Conservation (phyloP, 2,329 filamentous ascomycete genomes). For the Trichothecium sympodiale region DNA sequence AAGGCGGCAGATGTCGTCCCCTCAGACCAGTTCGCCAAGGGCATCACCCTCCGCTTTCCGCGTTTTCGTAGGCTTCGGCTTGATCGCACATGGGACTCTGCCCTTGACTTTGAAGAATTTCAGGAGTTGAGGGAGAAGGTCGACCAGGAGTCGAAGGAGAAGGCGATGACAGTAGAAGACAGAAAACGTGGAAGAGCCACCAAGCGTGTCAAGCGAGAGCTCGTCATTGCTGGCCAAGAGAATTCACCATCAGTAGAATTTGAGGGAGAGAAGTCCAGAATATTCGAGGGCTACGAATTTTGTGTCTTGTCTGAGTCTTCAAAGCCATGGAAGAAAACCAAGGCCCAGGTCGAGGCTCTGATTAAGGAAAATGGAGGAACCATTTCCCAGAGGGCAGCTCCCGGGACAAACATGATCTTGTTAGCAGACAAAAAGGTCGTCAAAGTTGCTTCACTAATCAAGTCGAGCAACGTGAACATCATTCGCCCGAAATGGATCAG, state of each 20-base stretch:
- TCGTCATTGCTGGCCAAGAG: slow-evolving; percentile 62
- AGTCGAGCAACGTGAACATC: slow-evolving; percentile 58
- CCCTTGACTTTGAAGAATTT: slow-evolving; percentile 71
- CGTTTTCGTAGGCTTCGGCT: slow-evolving; percentile 70
- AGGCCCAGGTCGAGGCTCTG: slow-evolving; percentile 66
- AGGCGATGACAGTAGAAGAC: slow-evolving; percentile 68
- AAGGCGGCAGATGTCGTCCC: slow-evolving; percentile 72
- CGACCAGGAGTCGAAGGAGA: slow-evolving; percentile 61
- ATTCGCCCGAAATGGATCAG: slow-evolving; percentile 73
- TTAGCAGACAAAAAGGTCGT: slow-evolving; percentile 72
- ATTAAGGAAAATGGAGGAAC: slow-evolving; percentile 76
- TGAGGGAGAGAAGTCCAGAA: slow-evolving; percentile 42
- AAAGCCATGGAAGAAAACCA: slow-evolving; percentile 60
- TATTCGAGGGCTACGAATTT: slow-evolving; percentile 71
- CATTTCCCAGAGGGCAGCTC: slow-evolving; percentile 62
- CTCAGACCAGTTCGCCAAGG: slow-evolving; percentile 68
- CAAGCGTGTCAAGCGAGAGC: slow-evolving; percentile 57
- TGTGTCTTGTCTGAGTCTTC: slow-evolving; percentile 71
- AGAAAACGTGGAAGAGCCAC: slow-evolving; percentile 35
- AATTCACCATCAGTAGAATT: slow-evolving; percentile 24
- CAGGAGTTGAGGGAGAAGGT: slow-evolving; percentile 55
- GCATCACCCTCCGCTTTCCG: slow-evolving; percentile 77
- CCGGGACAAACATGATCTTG: slow-evolving; percentile 52
- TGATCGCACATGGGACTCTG: slow-evolving; percentile 78
- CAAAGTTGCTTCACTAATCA: slow-evolving; percentile 74